Conservation (phyloP, 2,329 filamentous ascomycete genomes). For the Neoarthrinium moseri region DNA sequence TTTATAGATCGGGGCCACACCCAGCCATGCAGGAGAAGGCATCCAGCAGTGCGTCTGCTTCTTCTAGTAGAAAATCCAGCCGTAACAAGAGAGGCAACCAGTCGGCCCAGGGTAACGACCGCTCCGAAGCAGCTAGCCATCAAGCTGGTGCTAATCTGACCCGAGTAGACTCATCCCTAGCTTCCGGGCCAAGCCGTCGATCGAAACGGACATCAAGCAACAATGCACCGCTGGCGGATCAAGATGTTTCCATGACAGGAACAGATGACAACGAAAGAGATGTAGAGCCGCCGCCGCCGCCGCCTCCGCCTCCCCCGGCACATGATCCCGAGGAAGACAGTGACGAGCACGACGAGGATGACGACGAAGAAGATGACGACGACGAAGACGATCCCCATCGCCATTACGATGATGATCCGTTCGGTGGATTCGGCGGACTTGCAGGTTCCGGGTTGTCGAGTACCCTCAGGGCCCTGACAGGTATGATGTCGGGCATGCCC, state of each 20-base stretch:
- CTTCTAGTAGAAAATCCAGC: slow-evolving; percentile 71
- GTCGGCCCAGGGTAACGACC: slow-evolving; percentile 36
- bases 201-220: slow-evolving; percentile 52
- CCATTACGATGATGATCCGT: slow-evolving; percentile 66
- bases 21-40: slow-evolving; percentile 59
- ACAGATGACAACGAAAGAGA: slow-evolving; percentile 55
- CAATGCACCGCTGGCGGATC: slow-evolving; percentile 45
- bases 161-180: slow-evolving; percentile 31
- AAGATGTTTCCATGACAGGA: slow-evolving; percentile 71
- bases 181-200: slow-evolving; percentile 39
- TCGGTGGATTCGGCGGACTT: slow-evolving; percentile 66
- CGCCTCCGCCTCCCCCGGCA: slow-evolving; percentile 42
- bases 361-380: slow-evolving; percentile 47
- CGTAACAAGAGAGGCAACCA: slow-evolving; percentile 65
- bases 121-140: not conserved
- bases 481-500: slow-evolving; percentile 87
- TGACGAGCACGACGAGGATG: slow-evolving; percentile 18
- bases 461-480: slow-evolving; percentile 82
- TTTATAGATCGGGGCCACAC: slow-evolving; percentile 62
- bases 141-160: slow-evolving; percentile 1
- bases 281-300: slow-evolving; percentile 35
- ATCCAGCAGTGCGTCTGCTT: slow-evolving; percentile 52
- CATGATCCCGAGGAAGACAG: slow-evolving; percentile 35
- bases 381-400: slow-evolving; percentile 56
- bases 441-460: slow-evolving; percentile 68